phyloP scores from a whole-genome alignment of 495 filamentous ascomycete species.

The Aspergillus asperescens region DNA sequence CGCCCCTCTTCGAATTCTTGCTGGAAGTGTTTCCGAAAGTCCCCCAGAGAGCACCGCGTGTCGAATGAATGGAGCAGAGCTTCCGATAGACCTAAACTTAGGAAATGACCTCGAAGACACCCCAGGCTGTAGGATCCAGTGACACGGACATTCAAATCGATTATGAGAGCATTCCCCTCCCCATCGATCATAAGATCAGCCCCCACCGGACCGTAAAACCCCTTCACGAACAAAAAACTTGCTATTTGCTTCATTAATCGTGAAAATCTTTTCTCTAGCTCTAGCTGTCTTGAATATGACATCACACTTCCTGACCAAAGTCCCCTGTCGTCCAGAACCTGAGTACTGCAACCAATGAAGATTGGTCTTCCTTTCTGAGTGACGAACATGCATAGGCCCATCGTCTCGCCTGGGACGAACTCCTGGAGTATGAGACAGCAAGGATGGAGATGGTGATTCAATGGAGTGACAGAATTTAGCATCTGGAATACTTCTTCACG shows the following conservation, averaged over 20 bases:
- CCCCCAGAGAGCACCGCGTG: too few species aligned
- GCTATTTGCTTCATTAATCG: not conserved
- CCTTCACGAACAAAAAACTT: not conserved
- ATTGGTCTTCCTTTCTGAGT: not conserved
- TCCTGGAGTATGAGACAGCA: conserved; percentile 7
- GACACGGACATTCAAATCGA: conserved; percentile 12
- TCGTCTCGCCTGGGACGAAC: not conserved
- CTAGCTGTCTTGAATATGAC: not conserved
- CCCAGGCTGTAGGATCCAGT: conserved; percentile 13
- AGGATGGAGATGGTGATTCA: conserved; percentile 2
- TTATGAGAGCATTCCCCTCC: not conserved
- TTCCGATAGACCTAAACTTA: not conserved
- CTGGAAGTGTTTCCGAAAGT: too few species aligned
- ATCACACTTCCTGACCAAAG: conserved; percentile 5
- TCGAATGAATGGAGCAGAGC: too few species aligned
- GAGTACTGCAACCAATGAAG: not conserved
- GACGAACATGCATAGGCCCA: conserved; percentile 8
- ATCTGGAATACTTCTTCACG: not conserved
- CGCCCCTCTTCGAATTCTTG: too few species aligned
- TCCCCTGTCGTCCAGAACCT: not conserved
- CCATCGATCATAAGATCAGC: conserved; percentile 5
- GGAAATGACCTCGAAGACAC: conserved; percentile 5
- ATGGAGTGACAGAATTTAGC: not conserved
- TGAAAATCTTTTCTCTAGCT: not conserved
- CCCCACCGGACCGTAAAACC: conserved; percentile 9